phyloP scores from a whole-genome alignment of 1,284 basidiomycete species.

The Tilletia walkeri region DNA sequence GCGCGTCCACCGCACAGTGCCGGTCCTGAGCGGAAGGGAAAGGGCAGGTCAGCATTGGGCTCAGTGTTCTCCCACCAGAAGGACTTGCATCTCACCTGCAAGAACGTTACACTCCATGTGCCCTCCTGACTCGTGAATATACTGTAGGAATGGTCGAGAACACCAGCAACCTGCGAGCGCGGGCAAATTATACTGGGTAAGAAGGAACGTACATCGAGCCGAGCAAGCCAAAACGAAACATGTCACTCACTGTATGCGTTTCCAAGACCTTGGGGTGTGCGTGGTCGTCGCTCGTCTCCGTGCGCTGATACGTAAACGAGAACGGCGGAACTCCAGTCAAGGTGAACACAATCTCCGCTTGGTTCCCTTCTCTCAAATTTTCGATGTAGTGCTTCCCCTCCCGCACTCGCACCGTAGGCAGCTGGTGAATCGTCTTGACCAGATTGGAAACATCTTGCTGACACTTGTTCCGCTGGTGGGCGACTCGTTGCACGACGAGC shows the following conservation, averaged over 20 bases:
- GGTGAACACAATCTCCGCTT: slow-evolving; percentile 87
- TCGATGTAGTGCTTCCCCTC: slow-evolving; percentile 77
- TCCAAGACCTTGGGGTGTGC: slow-evolving; percentile 44
- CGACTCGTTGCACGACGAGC: slow-evolving; percentile 78
- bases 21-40: neutral
- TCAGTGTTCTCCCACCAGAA: neutral
- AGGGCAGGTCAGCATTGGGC: neutral
- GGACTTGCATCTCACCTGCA: neutral
- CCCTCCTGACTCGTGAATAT: slow-evolving; percentile 14
- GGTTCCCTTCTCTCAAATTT: slow-evolving; percentile 77
- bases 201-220: neutral
- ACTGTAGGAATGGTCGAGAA: slow-evolving; percentile 13
- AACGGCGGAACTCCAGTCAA: slow-evolving; percentile 89
- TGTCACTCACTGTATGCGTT: slow-evolving; percentile 18
- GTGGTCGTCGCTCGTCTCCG: slow-evolving; percentile 52
- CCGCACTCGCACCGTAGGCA: slow-evolving; percentile 82
- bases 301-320: slow-evolving; percentile 66
- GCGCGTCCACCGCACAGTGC: slow-evolving; percentile 14
- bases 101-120: slow-evolving; percentile 13
- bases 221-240: neutral
- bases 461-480: slow-evolving; percentile 64
- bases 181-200: too few relatives aligned
- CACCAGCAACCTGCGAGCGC: slow-evolving; percentile 3
- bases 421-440: slow-evolving; percentile 71
- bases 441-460: slow-evolving; percentile 64